A percentile compares a stretch with the other conserved stretches of the same genome.
phyloP scores from a whole-genome alignment of 2,329 filamentous ascomycete genomes.

The Aureobasidium sp. region DNA sequence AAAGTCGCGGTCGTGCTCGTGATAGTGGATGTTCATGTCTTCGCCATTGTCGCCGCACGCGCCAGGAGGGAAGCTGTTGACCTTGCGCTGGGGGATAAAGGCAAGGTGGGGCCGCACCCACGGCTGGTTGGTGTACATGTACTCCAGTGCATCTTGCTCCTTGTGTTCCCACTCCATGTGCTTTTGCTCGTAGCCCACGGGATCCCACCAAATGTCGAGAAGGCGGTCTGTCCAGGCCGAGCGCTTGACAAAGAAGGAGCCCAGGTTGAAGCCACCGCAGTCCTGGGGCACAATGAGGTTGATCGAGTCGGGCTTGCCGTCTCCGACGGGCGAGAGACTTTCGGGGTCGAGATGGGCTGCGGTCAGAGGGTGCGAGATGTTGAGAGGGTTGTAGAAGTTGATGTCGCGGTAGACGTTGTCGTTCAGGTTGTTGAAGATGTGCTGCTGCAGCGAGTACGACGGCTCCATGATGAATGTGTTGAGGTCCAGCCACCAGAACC shows the following conservation, averaged over 20 bases:
- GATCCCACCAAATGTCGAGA: conserved; percentile 97
- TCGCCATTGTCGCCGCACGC: conserved; percentile 74
- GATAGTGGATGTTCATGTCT: conserved; percentile 72
- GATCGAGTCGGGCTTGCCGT: conserved; percentile 68
- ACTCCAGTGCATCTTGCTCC: conserved; percentile 90
- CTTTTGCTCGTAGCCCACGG: conserved; percentile 92
- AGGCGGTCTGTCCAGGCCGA: conserved; percentile 84
- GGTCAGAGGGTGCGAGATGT: conserved; percentile 75
- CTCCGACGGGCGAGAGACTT: conserved; percentile 63
- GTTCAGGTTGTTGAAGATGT: conserved; percentile 76
- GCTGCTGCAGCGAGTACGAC: conserved; percentile 75
- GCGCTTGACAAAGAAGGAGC: conserved; percentile 84
- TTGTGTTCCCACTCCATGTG: conserved; percentile 99
- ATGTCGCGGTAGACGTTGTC: conserved; percentile 84
- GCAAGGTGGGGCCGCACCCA: conserved; percentile 85
- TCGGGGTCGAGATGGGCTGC: conserved; percentile 62
- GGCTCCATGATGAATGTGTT: conserved; percentile 99
- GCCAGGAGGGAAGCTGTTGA: conserved; percentile 88
- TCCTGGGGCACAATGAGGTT: conserved; percentile 88
- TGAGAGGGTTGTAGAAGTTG: conserved; percentile 89
- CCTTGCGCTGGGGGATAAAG: conserved; percentile 82
- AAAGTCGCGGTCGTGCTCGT: conserved; percentile 78
- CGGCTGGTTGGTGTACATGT: conserved; percentile 81
- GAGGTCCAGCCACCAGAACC: conserved; percentile 99
- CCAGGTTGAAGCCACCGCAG: conserved; percentile 91